Evolutionary conservation across 441 rosid species (phyloP).

Genomic region (Jatropha multifida): DNA sequence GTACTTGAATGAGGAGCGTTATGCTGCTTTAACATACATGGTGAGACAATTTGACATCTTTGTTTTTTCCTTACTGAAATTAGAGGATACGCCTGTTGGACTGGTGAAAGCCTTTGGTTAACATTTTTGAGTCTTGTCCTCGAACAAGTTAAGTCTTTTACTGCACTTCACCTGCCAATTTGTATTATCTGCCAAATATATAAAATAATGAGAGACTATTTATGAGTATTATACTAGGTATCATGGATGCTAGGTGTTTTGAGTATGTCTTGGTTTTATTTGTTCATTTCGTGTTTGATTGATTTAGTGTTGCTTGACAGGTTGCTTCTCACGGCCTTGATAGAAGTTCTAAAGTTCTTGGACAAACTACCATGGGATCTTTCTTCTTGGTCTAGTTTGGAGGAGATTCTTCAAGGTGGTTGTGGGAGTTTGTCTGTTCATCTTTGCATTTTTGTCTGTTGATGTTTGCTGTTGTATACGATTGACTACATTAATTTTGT

Average conservation of each 20-base stretch:
- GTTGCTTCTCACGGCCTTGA: slow-evolving; percentile 98
- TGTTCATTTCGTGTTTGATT: neutral
- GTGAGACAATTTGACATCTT: slow-evolving; percentile 35
- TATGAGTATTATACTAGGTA: neutral
- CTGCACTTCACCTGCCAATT: neutral
- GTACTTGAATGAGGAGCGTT: slow-evolving; percentile 92
- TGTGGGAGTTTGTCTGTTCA: neutral
- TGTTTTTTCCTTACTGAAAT: neutral
- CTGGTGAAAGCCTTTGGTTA: neutral
- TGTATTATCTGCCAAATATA: neutral
- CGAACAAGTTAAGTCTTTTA: neutral
- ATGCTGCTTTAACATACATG: slow-evolving; percentile 82
- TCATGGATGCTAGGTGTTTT: neutral
- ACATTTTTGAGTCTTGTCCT: neutral
- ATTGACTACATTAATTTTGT: neutral
- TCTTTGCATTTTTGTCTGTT: neutral
- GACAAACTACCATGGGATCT: slow-evolving; percentile 65
- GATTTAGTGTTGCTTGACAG: slow-evolving; percentile 33
- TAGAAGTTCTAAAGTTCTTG: slow-evolving; percentile 72
- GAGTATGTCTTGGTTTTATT: neutral
- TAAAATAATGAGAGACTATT: neutral
- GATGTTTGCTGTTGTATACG: neutral
- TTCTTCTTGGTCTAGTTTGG: slow-evolving; percentile 44
- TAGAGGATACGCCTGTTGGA: neutral
- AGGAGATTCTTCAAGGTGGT: neutral